These are phyloP conservation scores for Endotrypanum monterogeii DNA, from an alignment of 208 protist species.

Conservation along the genomic window DNA sequence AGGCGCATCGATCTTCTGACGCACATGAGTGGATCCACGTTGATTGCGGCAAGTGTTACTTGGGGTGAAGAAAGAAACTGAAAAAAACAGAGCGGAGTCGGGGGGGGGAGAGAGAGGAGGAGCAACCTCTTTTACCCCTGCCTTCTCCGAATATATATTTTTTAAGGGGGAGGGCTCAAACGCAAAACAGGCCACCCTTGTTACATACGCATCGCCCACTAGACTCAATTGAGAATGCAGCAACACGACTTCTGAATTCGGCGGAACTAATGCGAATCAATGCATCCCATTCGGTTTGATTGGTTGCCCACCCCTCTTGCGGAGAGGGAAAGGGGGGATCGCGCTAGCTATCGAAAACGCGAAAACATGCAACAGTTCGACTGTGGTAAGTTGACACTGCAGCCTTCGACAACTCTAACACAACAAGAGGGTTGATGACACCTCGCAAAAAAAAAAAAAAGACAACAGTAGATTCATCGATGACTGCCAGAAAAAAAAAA, in stretches of 20 bases:
- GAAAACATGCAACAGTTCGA: not conserved
- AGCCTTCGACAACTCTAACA: not conserved
- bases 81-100: not conserved
- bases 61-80: not conserved
- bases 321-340: too few species aligned
- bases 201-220: not conserved
- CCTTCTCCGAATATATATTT: not conserved
- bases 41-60: not conserved
- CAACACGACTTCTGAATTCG: not conserved
- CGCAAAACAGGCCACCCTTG: not conserved
- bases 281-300: not conserved
- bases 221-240: conserved; percentile 3
- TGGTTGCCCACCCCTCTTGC: not conserved
- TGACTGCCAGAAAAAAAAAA: not conserved
- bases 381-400: not conserved
- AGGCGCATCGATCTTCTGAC: not conserved
- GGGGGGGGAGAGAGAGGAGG: too few species aligned
- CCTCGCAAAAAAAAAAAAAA: not conserved
- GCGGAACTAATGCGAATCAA: not conserved
- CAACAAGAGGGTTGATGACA: not conserved
- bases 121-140: not conserved
- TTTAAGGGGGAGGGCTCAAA: not conserved
- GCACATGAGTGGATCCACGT: not conserved
- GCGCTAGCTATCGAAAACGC: not conserved
- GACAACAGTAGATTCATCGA: not conserved